phyloP scores from a whole-genome alignment of 176 grass and related monocot genomes.

The Tillandsia fasciculata region DNA sequence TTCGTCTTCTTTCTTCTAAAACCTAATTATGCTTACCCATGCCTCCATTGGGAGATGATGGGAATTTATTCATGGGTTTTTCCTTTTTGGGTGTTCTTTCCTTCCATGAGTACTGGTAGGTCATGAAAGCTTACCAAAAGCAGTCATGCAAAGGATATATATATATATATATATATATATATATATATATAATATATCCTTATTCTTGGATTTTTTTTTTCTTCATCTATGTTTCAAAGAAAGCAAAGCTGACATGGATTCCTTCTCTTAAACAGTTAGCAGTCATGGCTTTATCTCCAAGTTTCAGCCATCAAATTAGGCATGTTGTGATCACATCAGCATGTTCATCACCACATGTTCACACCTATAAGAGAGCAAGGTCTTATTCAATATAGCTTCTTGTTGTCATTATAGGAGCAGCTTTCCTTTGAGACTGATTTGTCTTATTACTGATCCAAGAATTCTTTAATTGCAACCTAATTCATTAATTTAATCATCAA shows the following conservation, averaged over 20 bases:
- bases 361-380: neutral
- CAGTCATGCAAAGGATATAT: slow-evolving; percentile 19
- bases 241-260: slow-evolving; percentile 29
- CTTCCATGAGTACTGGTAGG: slow-evolving; percentile 23
- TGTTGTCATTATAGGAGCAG: neutral
- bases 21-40: slow-evolving; percentile 10
- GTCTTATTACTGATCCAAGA: neutral
- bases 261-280: slow-evolving; percentile 50
- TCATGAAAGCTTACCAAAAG: slow-evolving; percentile 60
- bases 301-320: slow-evolving; percentile 17
- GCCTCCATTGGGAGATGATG: slow-evolving; percentile 19
- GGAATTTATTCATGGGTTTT: slow-evolving; percentile 35
- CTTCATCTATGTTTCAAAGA: slow-evolving; percentile 22
- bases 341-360: neutral
- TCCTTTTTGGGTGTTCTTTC: slow-evolving; percentile 20
- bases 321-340: slow-evolving; percentile 17
- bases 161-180: neutral
- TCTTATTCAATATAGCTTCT: neutral
- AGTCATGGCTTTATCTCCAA: slow-evolving; percentile 36
- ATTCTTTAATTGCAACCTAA: no score
- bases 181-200: slow-evolving; percentile 3
- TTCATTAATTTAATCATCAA: no score
- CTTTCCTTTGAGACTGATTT: neutral
- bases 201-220: slow-evolving; percentile 47
- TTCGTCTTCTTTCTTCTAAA: slow-evolving; percentile 18